A percentile compares a stretch with the other conserved stretches of the same genome.
phyloP scores from a whole-genome alignment of 768 basidiomycete species.

The Pleurotus sapidus region DNA sequence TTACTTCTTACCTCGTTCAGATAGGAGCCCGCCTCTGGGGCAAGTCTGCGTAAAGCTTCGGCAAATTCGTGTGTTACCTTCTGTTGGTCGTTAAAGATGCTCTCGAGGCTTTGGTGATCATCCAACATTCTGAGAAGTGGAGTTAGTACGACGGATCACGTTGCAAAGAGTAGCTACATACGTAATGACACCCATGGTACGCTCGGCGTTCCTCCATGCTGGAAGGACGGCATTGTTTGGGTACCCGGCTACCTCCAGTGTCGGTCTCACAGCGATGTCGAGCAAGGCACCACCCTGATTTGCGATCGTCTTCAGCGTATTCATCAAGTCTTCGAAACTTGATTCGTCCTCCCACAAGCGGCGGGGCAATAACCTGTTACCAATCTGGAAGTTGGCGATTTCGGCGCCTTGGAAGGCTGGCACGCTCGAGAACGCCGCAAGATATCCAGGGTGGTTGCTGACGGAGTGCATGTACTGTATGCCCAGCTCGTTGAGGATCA shows the following conservation, averaged over 20 bases:
- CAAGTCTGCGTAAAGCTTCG: neutral
- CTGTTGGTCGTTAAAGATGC: neutral
- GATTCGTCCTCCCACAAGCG: neutral
- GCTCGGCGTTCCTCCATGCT: slow-evolving; percentile 1
- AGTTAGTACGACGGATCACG: too few relatives aligned
- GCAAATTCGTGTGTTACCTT: slow-evolving; percentile 1
- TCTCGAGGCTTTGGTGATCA: neutral
- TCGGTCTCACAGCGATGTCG: slow-evolving; percentile 3
- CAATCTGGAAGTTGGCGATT: slow-evolving; percentile 4
- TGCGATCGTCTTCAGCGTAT: neutral
- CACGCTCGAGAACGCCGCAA: neutral
- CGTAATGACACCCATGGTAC: slow-evolving; percentile 3
- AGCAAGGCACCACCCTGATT: neutral
- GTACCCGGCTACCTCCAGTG: neutral
- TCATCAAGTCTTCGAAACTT: neutral
- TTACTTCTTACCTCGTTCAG: neutral
- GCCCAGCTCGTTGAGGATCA: slow-evolving; percentile 9
- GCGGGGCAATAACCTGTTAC: neutral
- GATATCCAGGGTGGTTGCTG: slow-evolving; percentile 8
- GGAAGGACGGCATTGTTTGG: neutral
- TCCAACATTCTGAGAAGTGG: neutral
- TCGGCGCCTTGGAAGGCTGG: neutral
- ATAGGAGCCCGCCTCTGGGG: neutral
- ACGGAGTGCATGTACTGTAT: slow-evolving; percentile 5
- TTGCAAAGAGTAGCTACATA: neutral